Evolutionary conservation across 176 grass and related monocot species (phyloP), one percentile per base, ranked within the genome.

Genomic region (Oryza glumipatula): DNA sequence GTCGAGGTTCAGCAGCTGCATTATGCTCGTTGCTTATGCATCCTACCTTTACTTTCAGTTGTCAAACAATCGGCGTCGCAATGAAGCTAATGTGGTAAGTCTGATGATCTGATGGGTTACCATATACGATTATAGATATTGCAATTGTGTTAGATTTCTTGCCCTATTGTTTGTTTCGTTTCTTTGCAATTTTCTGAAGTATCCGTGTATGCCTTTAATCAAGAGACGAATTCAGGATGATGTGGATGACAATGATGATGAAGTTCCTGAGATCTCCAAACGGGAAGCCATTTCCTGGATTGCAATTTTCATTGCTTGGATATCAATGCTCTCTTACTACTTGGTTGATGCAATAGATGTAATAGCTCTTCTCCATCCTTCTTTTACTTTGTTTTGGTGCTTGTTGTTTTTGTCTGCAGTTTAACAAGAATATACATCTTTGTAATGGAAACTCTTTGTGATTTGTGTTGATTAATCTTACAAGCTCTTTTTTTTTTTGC

Each of bases 11-110:
- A 96, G 89, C 74, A 89, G 91, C 66, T 96, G 91, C 72, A 32
- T 96, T 52, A 96, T 96, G 94, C 94, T 96, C 70, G 70, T 90
- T 79, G 94, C 89, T 58, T 96, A 96, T 71, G 84, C 94, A 21
- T 84, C 87, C 47, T 96, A 91, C 82, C 52, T 96, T 52, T 89
- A 80, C 80, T 94, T 94, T 6, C 86, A 96, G 74, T 49, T 96
- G 45, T 80, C 82, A 19, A 85, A 70, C 44, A 76, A 52, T 43
- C 66, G 84, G 16, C 30, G 16, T 3, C 26, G 44, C 3, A 80
- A 89, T 73, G 74, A 85, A 77, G 51, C 67, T 68, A 80, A 14
- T 66, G 79, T 91, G 85, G 94, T 73, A 81, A 81, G 73, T 73
- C 67, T 74, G 14, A 39, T 78, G 51, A 13, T 73, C 67, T 77